Evolutionary conservation across 345 rosid species (phyloP).

Genomic region (Gossypium turneri): DNA sequence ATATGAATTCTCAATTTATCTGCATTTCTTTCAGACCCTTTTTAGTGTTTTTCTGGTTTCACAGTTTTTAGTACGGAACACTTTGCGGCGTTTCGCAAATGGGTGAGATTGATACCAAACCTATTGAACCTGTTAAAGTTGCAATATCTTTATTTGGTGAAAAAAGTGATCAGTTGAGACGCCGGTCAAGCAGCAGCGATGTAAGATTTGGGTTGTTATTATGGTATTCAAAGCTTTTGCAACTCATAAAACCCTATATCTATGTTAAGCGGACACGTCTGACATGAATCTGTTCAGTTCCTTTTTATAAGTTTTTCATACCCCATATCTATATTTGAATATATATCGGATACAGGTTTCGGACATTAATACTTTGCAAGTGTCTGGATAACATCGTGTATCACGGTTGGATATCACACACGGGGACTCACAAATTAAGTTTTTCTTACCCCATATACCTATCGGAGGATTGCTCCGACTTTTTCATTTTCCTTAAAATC

Average conservation of each 20-base stretch:
- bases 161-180: slow-evolving; percentile 19
- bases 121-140: slow-evolving; percentile 50
- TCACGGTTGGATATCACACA: neutral
- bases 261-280: neutral
- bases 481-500: no score
- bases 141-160: slow-evolving; percentile 40
- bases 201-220: slow-evolving; percentile 17
- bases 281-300: no score
- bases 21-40: neutral
- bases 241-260: neutral
- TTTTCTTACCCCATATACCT: no score
- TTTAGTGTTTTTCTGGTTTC: neutral
- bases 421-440: neutral
- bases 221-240: neutral
- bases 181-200: slow-evolving; percentile 20
- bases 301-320: neutral
- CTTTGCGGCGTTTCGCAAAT: slow-evolving; percentile 6
- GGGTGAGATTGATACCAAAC: slow-evolving; percentile 55
- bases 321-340: neutral
- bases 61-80: neutral
- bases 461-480: no score
- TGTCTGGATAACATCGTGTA: neutral
- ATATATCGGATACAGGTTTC: neutral
- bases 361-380: neutral
- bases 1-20: neutral